Percentiles rank a stretch among this genome's conserved stretches.
Evolutionary conservation across 2,329 filamentous ascomycete species (phyloP).

Genomic region (Metarhizium guizhouense): DNA sequence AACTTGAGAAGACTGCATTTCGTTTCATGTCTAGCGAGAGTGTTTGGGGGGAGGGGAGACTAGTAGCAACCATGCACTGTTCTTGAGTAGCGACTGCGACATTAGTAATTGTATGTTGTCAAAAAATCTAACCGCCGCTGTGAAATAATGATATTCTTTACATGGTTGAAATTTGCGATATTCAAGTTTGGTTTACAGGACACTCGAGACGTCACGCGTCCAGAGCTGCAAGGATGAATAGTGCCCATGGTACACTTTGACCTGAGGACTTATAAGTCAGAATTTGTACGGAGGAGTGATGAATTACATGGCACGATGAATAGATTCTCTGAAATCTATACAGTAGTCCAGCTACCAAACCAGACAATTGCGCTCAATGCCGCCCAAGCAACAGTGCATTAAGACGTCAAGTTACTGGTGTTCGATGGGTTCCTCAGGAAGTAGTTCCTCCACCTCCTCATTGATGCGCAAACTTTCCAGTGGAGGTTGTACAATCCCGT

Average conservation of each 20-base stretch:
- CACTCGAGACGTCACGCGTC: too few relatives aligned
- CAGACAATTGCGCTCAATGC: neutral
- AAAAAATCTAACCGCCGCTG: too few relatives aligned
- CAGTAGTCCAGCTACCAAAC: neutral
- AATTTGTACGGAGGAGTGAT: too few relatives aligned
- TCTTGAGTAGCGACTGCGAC: neutral
- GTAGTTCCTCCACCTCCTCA: conserved; percentile 50
- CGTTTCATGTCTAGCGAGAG: neutral
- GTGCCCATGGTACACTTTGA: too few relatives aligned
- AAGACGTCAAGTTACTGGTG: conserved; percentile 34
- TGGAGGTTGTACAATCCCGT: conserved; percentile 82
- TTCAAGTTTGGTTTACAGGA: too few relatives aligned
- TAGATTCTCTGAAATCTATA: neutral
- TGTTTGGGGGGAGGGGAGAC: neutral
- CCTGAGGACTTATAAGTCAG: too few relatives aligned
- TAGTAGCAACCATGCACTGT: neutral
- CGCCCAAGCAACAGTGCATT: neutral
- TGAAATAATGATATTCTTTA: too few relatives aligned
- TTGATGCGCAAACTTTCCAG: conserved; percentile 55
- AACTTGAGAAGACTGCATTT: conserved; percentile 18
- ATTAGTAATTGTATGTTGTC: neutral
- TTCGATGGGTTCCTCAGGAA: conserved; percentile 80
- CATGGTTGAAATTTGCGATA: too few relatives aligned
- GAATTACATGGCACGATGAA: too few relatives aligned
- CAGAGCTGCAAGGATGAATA: too few relatives aligned